Base-by-base conservation (phyloP, 2,329 filamentous ascomycete genomes). In the Neonectria coccinea region DNA sequence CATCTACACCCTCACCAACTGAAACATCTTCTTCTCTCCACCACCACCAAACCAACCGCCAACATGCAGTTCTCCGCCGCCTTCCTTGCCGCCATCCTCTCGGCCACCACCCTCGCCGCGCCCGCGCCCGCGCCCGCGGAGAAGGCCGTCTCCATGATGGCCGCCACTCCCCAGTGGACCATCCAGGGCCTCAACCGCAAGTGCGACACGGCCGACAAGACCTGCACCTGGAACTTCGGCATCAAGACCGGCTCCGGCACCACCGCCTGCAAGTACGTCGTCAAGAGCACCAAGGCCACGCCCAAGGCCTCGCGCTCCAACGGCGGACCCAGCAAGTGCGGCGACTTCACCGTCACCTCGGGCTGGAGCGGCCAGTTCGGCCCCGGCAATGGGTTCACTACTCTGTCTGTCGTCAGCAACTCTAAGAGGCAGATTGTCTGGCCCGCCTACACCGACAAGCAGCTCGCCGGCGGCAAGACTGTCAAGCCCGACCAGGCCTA, bases 311-410 rank as follows among this genome's bases (percentile, higher is more conserved):
- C 78, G 62, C 73, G 76, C 59, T 77, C 39, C 59, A 67, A 75
- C 73, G 80, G 79, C 52, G 80, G 79, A 18, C 78, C 81, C 48
- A 67, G 74, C 62, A 78, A 68, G 54, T 88, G 84, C 78, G 85
- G 85, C 42, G 72, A 71, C 62, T 88, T 80, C 79, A 84, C 80
- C 66, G 70, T 88, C 72, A 84, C 83, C 55, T 82, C 82, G 2
- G 83, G 84, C 78, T 88, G 85, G 85, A 85, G 81, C 74, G 85
- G 80, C 73, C 81, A 86, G 71, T 88, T 88, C 67, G 86, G 85
- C 54, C 62, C 76, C 12, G 82, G 75, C 66, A 78, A 83, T 27
- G 86, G 84, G 68, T 88, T 87, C 79, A 87, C 85, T 25, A 86
- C 83, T 22, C 76, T 88, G 29, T 79, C 82, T 20, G 82, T 88